Percentiles rank a stretch among this genome's conserved stretches.
These are phyloP conservation scores for Pycnococcus provasolii DNA, from an alignment of 139 green algal genomes.

Conservation along the genomic window DNA sequence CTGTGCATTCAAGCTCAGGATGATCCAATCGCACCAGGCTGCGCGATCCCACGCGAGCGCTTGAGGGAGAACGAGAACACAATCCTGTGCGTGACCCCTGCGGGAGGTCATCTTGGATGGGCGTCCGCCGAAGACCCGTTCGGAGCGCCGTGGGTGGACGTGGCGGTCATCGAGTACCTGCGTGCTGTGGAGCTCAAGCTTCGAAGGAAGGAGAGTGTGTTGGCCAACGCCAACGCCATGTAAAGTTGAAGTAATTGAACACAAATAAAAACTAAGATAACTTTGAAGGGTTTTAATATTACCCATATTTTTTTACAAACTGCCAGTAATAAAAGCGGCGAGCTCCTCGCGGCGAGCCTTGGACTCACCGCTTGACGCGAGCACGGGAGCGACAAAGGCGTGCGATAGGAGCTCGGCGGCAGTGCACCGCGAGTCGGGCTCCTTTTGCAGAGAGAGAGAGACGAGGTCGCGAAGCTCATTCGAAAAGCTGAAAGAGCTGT, in stretches of 20 bases:
- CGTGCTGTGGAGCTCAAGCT: not conserved
- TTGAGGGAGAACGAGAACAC: slow-evolving; percentile 27
- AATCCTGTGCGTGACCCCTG: slow-evolving; percentile 43
- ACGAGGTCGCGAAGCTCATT: slow-evolving; percentile 72
- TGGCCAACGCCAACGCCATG: not conserved
- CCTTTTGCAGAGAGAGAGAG: slow-evolving; percentile 48
- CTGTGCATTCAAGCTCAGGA: slow-evolving; percentile 31
- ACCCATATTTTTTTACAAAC: too few relatives aligned
- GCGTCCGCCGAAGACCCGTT: slow-evolving; percentile 40
- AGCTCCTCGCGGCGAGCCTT: not conserved
- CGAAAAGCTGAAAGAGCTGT: slow-evolving; percentile 29
- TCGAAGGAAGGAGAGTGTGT: not conserved
- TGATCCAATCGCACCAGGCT: slow-evolving; percentile 33
- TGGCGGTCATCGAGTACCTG: slow-evolving; percentile 50
- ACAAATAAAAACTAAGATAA: too few relatives aligned
- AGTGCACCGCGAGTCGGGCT: slow-evolving; percentile 49
- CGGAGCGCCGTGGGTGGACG: slow-evolving; percentile 59
- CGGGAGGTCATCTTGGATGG: slow-evolving; percentile 72
- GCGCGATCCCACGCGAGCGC: slow-evolving; percentile 26
- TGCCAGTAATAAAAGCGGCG: too few relatives aligned
- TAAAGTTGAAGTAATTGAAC: not conserved
- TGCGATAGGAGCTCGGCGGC: slow-evolving; percentile 60
- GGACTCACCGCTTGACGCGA: not conserved
- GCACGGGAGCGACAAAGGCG: slow-evolving; percentile 39
- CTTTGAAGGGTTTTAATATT: too few relatives aligned